Evolutionary conservation across 2,329 filamentous ascomycete genomes (phyloP).

Genomic region (Cercospora berteroae): DNA sequence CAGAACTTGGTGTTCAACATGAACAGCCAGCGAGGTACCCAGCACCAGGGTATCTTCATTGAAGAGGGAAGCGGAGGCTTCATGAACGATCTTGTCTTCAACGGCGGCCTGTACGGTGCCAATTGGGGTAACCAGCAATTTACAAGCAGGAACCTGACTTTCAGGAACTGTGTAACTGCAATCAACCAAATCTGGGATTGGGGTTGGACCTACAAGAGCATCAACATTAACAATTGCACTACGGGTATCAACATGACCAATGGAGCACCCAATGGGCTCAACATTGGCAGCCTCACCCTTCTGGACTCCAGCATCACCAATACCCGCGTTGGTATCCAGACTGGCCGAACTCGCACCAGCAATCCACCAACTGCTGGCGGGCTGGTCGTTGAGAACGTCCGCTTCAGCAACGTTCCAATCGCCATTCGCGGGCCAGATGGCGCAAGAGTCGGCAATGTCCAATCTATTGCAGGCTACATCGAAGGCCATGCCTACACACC

Average conservation of each 20-base stretch:
- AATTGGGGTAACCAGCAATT: constrained; percentile 48
- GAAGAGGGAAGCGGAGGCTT: constrained; percentile 48
- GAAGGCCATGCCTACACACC: constrained; percentile 48
- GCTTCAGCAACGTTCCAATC: constrained; percentile 50
- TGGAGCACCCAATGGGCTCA: constrained; percentile 44
- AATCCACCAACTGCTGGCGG: constrained; percentile 49
- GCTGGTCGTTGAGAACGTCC: constrained; percentile 57
- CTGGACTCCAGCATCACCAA: constrained; percentile 57
- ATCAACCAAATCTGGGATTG: constrained; percentile 61
- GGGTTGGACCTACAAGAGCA: constrained; percentile 50
- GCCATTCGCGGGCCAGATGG: constrained; percentile 44
- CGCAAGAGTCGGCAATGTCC: constrained; percentile 32
- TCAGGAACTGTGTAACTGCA: constrained; percentile 52
- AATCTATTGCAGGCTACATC: constrained; percentile 43
- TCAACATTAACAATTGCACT: constrained; percentile 54
- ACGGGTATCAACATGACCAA: constrained; percentile 53
- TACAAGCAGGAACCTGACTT: constrained; percentile 57
- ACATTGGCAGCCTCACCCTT: constrained; percentile 56
- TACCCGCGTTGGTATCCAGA: constrained; percentile 52
- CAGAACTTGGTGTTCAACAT: constrained; percentile 49
- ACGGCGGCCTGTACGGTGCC: constrained; percentile 44
- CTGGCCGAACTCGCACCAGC: constrained; percentile 45
- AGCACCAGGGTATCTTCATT: constrained; percentile 48
- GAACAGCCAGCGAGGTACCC: constrained; percentile 47
- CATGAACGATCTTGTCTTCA: constrained; percentile 47